phyloP scores from a whole-genome alignment of 2,329 filamentous ascomycete genomes.

The Calonectria hongkongensis region DNA sequence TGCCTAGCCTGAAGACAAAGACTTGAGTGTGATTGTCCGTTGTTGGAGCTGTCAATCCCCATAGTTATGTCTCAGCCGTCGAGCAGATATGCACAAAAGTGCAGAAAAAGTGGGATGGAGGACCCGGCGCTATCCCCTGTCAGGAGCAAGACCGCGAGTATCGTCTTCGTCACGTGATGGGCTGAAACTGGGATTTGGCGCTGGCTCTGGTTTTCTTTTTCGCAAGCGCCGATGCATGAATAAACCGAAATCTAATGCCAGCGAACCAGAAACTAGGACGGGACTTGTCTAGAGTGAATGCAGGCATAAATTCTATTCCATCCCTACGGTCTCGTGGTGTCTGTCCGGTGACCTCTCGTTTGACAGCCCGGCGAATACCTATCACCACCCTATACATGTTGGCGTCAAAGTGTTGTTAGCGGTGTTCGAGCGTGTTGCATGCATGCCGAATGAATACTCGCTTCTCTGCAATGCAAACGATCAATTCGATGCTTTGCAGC shows the following conservation, averaged over 20 bases:
- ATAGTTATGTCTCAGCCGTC: not conserved
- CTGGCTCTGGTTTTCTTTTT: constrained; percentile 1
- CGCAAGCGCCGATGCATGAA: not conserved
- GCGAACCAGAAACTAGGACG: not conserved
- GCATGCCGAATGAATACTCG: not conserved
- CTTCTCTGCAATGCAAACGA: too few species aligned
- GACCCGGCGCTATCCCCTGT: not conserved
- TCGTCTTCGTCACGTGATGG: not conserved
- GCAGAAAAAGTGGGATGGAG: not conserved
- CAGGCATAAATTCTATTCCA: constrained; percentile 8
- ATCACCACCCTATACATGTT: not conserved
- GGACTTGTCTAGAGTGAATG: constrained; percentile 11
- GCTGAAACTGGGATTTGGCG: constrained; percentile 6
- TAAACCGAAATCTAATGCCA: not conserved
- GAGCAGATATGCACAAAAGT: not conserved
- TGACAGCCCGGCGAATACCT: not conserved
- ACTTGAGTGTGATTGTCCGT: not conserved
- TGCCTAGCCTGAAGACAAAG: too few species aligned
- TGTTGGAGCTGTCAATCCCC: not conserved
- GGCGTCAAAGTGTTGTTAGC: not conserved
- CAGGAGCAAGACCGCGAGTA: not conserved
- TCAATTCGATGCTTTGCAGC: not conserved
- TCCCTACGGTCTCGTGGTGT: not conserved
- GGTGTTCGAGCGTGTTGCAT: not conserved
- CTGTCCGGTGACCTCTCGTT: not conserved